phyloP scores from a whole-genome alignment of 2,329 filamentous ascomycete genomes.

The Sarocladium strictum region DNA sequence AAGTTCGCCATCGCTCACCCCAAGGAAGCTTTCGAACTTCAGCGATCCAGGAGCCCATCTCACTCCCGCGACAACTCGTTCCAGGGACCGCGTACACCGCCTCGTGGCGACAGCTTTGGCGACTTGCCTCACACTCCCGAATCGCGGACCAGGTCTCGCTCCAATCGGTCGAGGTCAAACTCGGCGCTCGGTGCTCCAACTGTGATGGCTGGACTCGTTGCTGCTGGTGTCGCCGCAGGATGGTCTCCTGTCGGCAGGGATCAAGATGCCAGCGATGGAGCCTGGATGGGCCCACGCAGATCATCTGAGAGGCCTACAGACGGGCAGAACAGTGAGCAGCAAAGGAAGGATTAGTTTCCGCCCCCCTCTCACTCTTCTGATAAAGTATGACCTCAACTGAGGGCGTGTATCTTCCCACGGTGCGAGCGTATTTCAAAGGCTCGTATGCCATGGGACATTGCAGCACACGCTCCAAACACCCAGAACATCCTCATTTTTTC shows the following conservation, averaged over 20 bases:
- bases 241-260: slow-evolving; percentile 65
- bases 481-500: background rate
- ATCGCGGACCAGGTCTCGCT: slow-evolving; percentile 60
- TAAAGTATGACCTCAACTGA: background rate
- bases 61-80: slow-evolving; percentile 60
- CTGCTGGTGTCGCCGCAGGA: slow-evolving; percentile 67
- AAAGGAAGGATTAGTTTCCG: slow-evolving; percentile 18
- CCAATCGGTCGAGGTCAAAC: slow-evolving; percentile 59
- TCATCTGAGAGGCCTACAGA: slow-evolving; percentile 9
- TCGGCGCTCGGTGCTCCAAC: slow-evolving; percentile 69
- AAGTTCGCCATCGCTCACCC: slow-evolving; percentile 74
- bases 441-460: background rate
- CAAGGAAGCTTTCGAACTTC: slow-evolving; percentile 57
- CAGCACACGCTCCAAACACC: background rate
- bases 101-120: slow-evolving; percentile 46
- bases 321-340: slow-evolving; percentile 17
- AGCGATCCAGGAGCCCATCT: slow-evolving; percentile 57
- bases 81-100: slow-evolving; percentile 56
- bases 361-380: background rate
- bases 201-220: slow-evolving; percentile 79
- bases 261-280: slow-evolving; percentile 11
- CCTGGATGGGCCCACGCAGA: slow-evolving; percentile 4
- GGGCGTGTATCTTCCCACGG: background rate
- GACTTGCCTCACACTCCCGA: slow-evolving; percentile 50
- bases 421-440: background rate